Percentiles rank a stretch among this genome's conserved stretches.
phyloP scores from a whole-genome alignment of 768 basidiomycete genomes.

The Collybia nuda region DNA sequence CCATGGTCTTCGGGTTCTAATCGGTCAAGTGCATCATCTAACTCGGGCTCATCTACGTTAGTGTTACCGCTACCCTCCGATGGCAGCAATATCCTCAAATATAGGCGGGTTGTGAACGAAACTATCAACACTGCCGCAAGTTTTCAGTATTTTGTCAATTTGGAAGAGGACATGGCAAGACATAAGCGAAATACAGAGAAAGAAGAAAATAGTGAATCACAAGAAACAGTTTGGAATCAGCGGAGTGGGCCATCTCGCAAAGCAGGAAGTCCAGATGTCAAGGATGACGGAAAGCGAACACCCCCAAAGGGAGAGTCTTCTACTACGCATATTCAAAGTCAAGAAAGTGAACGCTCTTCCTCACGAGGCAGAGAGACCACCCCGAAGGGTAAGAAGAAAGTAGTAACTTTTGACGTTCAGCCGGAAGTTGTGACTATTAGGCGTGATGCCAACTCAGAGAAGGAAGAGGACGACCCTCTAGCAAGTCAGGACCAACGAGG shows the following conservation, averaged over 20 bases:
- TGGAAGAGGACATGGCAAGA: constrained; percentile 44
- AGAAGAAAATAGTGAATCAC: constrained; percentile 17
- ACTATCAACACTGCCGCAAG: constrained; percentile 44
- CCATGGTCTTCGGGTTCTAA: constrained; percentile 14
- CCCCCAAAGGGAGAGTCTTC: constrained; percentile 12
- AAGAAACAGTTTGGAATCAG: constrained; percentile 18
- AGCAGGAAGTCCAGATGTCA: constrained; percentile 10
- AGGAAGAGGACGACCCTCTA: constrained; percentile 26
- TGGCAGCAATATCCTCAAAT: constrained; percentile 38
- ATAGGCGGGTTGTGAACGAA: constrained; percentile 38
- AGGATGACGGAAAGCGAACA: constrained; percentile 20
- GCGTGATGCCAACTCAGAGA: constrained; percentile 30
- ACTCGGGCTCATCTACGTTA: constrained; percentile 33
- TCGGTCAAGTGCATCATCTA: constrained; percentile 23
- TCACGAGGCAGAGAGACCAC: constrained; percentile 29
- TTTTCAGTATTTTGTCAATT: constrained; percentile 40
- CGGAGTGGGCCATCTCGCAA: constrained; percentile 19
- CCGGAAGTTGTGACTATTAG: constrained; percentile 53
- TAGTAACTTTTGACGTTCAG: constrained; percentile 70
- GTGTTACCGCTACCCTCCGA: constrained; percentile 24
- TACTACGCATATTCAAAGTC: constrained; percentile 17
- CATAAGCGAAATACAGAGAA: constrained; percentile 20
- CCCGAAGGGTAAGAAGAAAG: constrained; percentile 55
- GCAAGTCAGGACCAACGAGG: constrained; percentile 42
- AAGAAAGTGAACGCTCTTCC: constrained; percentile 17